phyloP scores from a whole-genome alignment of 345 rosid genomes.

The Salix exigua region DNA sequence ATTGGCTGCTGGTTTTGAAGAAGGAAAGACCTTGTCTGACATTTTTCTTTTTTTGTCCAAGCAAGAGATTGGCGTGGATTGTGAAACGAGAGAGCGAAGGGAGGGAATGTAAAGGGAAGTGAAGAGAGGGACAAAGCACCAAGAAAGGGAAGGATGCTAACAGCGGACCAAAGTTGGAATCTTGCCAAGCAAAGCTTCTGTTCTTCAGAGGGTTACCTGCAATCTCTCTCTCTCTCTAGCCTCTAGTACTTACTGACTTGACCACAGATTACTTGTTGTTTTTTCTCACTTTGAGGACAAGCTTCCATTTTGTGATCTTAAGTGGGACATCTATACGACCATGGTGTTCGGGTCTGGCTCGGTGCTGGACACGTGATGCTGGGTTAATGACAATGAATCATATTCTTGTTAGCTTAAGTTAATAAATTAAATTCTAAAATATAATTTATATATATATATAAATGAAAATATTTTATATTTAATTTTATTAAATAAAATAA shows the following conservation, averaged over 20 bases:
- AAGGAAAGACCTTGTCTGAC: conserved; percentile 74
- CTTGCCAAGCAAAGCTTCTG: not conserved
- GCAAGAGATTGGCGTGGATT: not conserved
- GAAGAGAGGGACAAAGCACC: not conserved
- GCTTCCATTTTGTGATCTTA: not conserved
- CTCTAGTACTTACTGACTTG: not conserved
- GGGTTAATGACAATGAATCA: too few species aligned
- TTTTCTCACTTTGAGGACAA: conserved; percentile 12
- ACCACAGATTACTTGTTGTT: not conserved
- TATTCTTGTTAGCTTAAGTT: fast-evolving
- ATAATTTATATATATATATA: too few species aligned
- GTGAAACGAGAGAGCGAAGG: too few species aligned
- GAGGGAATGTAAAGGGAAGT: not conserved
- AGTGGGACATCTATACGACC: not conserved
- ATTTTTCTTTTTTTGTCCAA: conserved; percentile 12
- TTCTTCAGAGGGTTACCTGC: not conserved
- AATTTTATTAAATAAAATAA: too few species aligned
- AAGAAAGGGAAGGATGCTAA: not conserved
- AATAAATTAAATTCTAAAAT: too few species aligned
- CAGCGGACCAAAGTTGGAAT: conserved; percentile 11
- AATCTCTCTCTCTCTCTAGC: not conserved
- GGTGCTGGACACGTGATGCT: conserved; percentile 15
- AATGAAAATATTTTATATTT: too few species aligned
- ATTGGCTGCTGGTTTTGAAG: conserved; percentile 34
- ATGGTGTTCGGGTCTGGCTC: not conserved